phyloP scores from a whole-genome alignment of 805 yeast species.

The Myxozyma kluyveri region DNA sequence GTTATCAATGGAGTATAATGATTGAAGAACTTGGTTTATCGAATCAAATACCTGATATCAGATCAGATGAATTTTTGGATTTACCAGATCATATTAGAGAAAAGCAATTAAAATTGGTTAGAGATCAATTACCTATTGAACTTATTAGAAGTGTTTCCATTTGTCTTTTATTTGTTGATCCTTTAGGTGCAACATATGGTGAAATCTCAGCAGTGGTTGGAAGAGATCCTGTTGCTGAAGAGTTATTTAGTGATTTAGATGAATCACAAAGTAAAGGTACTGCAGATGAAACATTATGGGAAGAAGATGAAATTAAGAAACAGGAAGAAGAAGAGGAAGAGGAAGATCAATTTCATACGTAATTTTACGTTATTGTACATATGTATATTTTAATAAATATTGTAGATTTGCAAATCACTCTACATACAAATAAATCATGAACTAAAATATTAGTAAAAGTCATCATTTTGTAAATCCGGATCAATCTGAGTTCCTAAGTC shows the following conservation, averaged over 20 bases:
- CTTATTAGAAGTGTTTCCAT: slow-evolving; percentile 3
- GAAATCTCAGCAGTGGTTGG: slow-evolving; percentile 9
- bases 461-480: slow-evolving; percentile 11
- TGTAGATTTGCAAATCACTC: slow-evolving; percentile 3
- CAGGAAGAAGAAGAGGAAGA: slow-evolving; percentile 4
- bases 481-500: slow-evolving; percentile 31
- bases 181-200: slow-evolving; percentile 5
- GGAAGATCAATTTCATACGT: slow-evolving; percentile 14
- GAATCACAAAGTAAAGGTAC: slow-evolving; percentile 1
- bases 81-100: background rate
- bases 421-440: background rate
- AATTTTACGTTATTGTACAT: background rate
- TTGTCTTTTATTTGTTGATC: slow-evolving; percentile 20
- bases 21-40: slow-evolving; percentile 5
- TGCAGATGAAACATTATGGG: slow-evolving; percentile 1
- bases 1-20: slow-evolving; percentile 13
- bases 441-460: background rate
- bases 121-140: slow-evolving; percentile 3
- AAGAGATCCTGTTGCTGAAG: background rate
- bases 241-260: background rate
- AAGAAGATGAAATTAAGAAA: slow-evolving; percentile 4
- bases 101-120: background rate
- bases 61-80: background rate
- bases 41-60: background rate
- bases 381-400: background rate